These are phyloP conservation scores for Fusarium mangiferae DNA, from an alignment of 2,329 filamentous ascomycete species.

Conservation along the genomic window DNA sequence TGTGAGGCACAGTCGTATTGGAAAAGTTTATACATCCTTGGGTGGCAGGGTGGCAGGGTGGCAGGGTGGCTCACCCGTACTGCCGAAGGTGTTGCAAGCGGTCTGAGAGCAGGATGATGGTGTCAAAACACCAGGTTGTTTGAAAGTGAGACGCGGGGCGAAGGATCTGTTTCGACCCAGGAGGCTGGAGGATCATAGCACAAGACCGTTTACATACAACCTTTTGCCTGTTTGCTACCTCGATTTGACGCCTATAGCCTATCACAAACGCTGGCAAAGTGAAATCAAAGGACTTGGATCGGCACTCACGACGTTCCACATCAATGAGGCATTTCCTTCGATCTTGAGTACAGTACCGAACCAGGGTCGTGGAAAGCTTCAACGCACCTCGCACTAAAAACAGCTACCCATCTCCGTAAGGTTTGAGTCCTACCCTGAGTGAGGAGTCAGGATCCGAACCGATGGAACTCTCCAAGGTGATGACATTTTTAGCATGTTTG, in stretches of 20 bases:
- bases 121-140: constrained; percentile 21
- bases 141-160: constrained; percentile 28
- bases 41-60: constrained; percentile 17
- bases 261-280: not conserved
- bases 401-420: constrained; percentile 3
- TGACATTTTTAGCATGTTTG: constrained; percentile 2
- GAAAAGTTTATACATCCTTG: constrained; percentile 1
- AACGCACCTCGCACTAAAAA: constrained; percentile 14
- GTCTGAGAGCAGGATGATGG: constrained; percentile 17
- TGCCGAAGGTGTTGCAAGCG: not conserved
- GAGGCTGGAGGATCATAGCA: constrained; percentile 10
- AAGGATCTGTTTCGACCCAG: constrained; percentile 3
- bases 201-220: not conserved
- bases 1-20: not conserved
- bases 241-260: not conserved
- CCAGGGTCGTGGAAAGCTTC: constrained; percentile 22
- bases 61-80: constrained; percentile 8
- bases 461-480: not conserved
- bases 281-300: constrained; percentile 38
- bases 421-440: constrained; percentile 15
- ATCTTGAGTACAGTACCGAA: constrained; percentile 22
- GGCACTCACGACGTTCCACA: constrained; percentile 17
- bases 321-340: constrained; percentile 31
- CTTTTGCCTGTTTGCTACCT: not conserved
- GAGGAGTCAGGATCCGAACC: constrained; percentile 7